Evolutionary conservation across 176 grass and related monocot genomes (phyloP).

Genomic region (Calamus simplicifolius): DNA sequence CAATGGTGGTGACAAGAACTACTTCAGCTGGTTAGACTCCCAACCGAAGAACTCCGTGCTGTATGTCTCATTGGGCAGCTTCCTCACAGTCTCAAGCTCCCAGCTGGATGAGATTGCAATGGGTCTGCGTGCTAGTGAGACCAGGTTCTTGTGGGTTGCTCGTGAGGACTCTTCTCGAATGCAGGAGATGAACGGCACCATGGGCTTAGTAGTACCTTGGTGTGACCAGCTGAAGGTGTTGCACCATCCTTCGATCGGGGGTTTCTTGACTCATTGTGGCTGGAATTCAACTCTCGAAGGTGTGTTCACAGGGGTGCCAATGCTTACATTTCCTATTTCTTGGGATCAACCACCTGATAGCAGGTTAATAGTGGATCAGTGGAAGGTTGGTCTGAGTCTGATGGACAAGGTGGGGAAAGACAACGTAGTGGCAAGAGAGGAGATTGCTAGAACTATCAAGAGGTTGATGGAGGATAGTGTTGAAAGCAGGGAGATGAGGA

Average conservation of each 20-base stretch:
- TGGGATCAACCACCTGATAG: conserved; percentile 30
- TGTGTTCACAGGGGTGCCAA: conserved; percentile 30
- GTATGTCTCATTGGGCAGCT: conserved; percentile 45
- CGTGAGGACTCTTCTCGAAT: conserved; percentile 17
- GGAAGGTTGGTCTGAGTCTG: conserved; percentile 38
- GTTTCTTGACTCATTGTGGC: conserved; percentile 51
- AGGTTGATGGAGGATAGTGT: conserved; percentile 33
- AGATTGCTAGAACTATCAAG: conserved; percentile 22
- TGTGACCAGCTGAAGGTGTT: conserved; percentile 40
- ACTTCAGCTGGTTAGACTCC: conserved; percentile 30
- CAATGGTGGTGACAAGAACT: background rate
- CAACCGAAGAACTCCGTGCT: conserved; percentile 22
- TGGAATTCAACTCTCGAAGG: conserved; percentile 46
- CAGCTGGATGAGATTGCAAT: conserved; percentile 38
- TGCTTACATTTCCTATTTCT: conserved; percentile 34
- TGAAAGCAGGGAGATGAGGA: conserved; percentile 28
- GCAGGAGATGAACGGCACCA: conserved; percentile 12
- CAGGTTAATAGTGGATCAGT: conserved; percentile 29
- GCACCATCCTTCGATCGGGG: conserved; percentile 33
- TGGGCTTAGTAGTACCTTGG: conserved; percentile 33
- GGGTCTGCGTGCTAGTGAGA: conserved; percentile 14
- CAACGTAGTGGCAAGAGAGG: conserved; percentile 26
- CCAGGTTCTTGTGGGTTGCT: conserved; percentile 36
- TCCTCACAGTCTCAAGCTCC: conserved; percentile 33
- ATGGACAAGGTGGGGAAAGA: conserved; percentile 28